These are phyloP conservation scores for Candida pseudocylindracea DNA, from an alignment of 1,139 yeast species.

Conservation along the genomic window DNA sequence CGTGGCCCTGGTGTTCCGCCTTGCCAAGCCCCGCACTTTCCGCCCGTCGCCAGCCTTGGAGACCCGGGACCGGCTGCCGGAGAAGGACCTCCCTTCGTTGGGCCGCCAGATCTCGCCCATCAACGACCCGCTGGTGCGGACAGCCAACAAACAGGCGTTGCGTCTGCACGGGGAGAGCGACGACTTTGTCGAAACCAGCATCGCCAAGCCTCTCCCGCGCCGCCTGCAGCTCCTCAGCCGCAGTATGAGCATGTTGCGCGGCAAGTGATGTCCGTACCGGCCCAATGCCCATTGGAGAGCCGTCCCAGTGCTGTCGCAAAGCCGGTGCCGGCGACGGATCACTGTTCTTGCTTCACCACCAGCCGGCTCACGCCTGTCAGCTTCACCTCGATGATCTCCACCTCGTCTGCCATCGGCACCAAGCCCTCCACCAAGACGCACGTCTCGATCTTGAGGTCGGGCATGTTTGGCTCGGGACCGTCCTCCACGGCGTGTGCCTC, in stretches of 20 bases:
- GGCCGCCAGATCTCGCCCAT: not conserved
- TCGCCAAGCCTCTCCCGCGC: too few relatives aligned
- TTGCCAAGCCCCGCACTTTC: slow-evolving; percentile 30
- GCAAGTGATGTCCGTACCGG: too few relatives aligned
- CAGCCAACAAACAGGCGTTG: not conserved
- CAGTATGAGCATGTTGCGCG: too few relatives aligned
- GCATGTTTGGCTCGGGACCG: slow-evolving; percentile 79
- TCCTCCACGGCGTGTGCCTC: slow-evolving; percentile 22
- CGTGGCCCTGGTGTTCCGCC: slow-evolving; percentile 53
- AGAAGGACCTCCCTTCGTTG: not conserved
- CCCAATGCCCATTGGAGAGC: too few relatives aligned
- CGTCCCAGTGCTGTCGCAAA: too few relatives aligned
- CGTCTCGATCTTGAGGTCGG: slow-evolving; percentile 44
- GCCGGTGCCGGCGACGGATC: too few relatives aligned
- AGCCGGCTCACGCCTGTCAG: too few relatives aligned
- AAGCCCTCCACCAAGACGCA: slow-evolving; percentile 26
- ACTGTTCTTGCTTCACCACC: too few relatives aligned
- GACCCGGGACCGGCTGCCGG: slow-evolving; percentile 1
- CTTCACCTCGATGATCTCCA: slow-evolving; percentile 29
- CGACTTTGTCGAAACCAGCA: not conserved
- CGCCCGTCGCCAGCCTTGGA: slow-evolving; percentile 44
- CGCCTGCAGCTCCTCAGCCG: too few relatives aligned
- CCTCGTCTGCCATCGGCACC: slow-evolving; percentile 34
- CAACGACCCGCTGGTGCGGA: not conserved
- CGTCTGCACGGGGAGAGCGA: not conserved